Evolutionary conservation across 2,329 filamentous ascomycete genomes (phyloP), one percentile per base, ranked within the genome.

Genomic region (Tolypocladium ophioglossoides): DNA sequence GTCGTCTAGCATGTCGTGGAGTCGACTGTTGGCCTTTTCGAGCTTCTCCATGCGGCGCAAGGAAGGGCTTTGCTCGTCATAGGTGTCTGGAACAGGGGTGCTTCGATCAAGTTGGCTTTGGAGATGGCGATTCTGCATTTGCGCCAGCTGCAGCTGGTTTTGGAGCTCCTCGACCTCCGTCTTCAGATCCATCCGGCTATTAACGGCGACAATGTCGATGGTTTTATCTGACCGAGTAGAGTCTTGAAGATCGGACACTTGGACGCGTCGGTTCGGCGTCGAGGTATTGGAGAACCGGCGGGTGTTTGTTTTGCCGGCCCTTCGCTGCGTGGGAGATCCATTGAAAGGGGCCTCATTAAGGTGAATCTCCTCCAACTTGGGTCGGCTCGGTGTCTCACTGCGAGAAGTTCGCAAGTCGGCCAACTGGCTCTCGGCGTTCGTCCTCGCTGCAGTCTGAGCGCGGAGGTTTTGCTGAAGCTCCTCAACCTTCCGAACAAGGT

Each of bases 1-100:
- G 68, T 96, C 91, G 68, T 97, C 92, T 6, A 97, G 84, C 81
- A 95, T 89, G 58, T 95, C 90, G 64, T 97, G 92, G 16, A 97
- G 79, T 54, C 91, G 85, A 68, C 82, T 91, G 71, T 97, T 97
- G 66, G 89, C 92, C 62, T 90, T 84, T 70, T 97, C 92, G 6
- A 97, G 80, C 72, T 96, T 92, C 66, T 95, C 87, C 63, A 96
- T 86, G 18, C 94, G 85, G 53, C 86, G 81, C 50, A 87, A 68
- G 2, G 89, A 92, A 1, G 89, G 89, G 61, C 85, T 92, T 47
- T 94, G 85, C 50, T 92, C 88, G 41, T 92, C 87, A 54, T 83
- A 67, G 68, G 76, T 82, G 38, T 88, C 85, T 27, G 79, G 79
- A 7, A 72, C 72, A 3, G 85, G 82, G 0, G 82, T 84, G 11